A percentile compares a stretch with the other conserved stretches of the same genome.
These are phyloP conservation scores for Penicillium frequentans DNA, from an alignment of 2,329 filamentous ascomycete genomes.

Conservation along the genomic window DNA sequence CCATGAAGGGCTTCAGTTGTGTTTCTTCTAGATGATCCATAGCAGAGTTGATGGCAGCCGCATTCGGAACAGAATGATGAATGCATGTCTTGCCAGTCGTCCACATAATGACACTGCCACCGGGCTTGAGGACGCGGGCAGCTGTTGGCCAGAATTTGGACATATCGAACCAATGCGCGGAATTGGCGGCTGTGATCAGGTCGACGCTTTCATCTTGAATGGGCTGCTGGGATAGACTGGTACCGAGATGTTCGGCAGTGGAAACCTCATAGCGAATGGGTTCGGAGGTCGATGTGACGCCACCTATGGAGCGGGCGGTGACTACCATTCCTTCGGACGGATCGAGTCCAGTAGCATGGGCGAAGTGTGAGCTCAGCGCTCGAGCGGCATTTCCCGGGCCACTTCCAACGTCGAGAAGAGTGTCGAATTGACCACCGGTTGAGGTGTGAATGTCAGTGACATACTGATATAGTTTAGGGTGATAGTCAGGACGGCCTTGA, in stretches of 20 bases:
- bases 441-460: constrained; percentile 50
- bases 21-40: constrained; percentile 40
- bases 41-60: constrained; percentile 41
- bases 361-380: constrained; percentile 48
- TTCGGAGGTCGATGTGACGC: constrained; percentile 28
- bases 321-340: constrained; percentile 55
- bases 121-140: constrained; percentile 49
- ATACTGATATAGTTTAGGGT: constrained; percentile 46
- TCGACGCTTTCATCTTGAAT: constrained; percentile 45
- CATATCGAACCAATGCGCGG: constrained; percentile 62
- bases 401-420: constrained; percentile 57
- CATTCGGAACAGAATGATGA: constrained; percentile 39
- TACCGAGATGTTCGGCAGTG: constrained; percentile 47
- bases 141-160: constrained; percentile 51
- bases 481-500: constrained; percentile 52
- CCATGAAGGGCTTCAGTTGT: constrained; percentile 40
- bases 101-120: constrained; percentile 59
- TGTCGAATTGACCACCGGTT: constrained; percentile 46
- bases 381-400: constrained; percentile 55
- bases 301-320: constrained; percentile 43
- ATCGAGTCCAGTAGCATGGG: constrained; percentile 51
- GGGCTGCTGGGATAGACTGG: constrained; percentile 23
- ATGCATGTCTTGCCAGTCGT: constrained; percentile 29
- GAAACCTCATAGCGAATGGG: constrained; percentile 46
- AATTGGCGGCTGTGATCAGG: constrained; percentile 52